Conservation (phyloP, 768 basidiomycete genomes). For the Suillus ampliporus region DNA sequence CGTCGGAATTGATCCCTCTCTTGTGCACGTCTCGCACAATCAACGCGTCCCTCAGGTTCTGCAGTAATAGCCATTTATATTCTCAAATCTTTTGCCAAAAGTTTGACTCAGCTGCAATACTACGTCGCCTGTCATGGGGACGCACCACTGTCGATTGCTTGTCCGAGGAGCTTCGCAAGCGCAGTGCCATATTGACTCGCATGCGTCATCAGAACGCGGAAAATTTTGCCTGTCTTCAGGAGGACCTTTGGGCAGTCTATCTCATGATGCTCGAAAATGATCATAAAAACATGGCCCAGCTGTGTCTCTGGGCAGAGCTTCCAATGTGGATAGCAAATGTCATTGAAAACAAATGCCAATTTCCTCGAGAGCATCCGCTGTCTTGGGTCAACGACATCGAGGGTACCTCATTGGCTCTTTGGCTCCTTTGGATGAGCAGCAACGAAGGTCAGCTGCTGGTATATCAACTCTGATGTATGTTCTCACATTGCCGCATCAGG, state of each 20-base stretch:
- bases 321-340: conserved; percentile 31
- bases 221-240: conserved; percentile 21
- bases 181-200: conserved; percentile 47
- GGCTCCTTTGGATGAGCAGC: conserved; percentile 54
- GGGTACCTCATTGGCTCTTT: conserved; percentile 45
- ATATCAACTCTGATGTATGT: conserved; percentile 6
- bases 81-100: conserved; percentile 51
- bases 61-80: conserved; percentile 45
- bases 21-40: conserved; percentile 45
- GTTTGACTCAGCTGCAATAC: conserved; percentile 48
- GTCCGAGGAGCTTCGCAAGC: conserved; percentile 49
- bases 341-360: conserved; percentile 13
- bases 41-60: conserved; percentile 40
- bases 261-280: conserved; percentile 61
- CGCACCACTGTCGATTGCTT: conserved; percentile 46
- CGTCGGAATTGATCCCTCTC: conserved; percentile 43
- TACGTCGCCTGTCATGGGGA: conserved; percentile 43
- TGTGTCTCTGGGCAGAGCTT: conserved; percentile 48
- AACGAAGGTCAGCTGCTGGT: conserved; percentile 40
- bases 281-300: conserved; percentile 49
- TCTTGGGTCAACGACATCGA: conserved; percentile 33
- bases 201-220: conserved; percentile 38
- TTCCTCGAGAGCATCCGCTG: conserved; percentile 28
- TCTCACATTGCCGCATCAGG: conserved; percentile 33
- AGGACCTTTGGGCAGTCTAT: conserved; percentile 61